Evolutionary conservation across 805 yeast species (phyloP).

Genomic region (Cyberlindnera euphorbiae): DNA sequence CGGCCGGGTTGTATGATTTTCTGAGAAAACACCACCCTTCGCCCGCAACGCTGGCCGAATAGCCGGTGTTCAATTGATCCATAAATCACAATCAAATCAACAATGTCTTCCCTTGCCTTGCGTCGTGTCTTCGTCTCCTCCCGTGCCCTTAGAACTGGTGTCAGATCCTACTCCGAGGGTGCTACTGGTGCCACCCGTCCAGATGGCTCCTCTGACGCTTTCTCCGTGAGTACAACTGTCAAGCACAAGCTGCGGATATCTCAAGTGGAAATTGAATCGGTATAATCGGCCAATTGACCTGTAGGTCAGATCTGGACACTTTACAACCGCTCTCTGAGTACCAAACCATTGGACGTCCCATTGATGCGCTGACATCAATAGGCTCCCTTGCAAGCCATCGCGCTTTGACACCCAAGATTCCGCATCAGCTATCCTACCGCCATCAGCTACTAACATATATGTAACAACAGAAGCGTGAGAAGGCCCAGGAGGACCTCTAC

Average conservation of each 20-base stretch:
- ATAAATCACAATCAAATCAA: slow-evolving; percentile 1
- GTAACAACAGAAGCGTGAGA: slow-evolving; percentile 73
- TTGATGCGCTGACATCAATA: not conserved
- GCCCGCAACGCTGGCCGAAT: too few species aligned
- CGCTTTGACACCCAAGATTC: not conserved
- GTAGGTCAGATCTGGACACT: too few species aligned
- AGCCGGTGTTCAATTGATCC: too few species aligned
- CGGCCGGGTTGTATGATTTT: not conserved
- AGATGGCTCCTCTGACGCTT: slow-evolving; percentile 51
- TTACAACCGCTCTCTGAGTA: too few species aligned
- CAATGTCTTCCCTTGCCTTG: slow-evolving; percentile 26
- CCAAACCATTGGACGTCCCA: not conserved
- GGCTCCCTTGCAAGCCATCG: not conserved
- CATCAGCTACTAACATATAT: slow-evolving; percentile 14
- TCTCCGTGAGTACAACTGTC: slow-evolving; percentile 39
- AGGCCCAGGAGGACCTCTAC: slow-evolving; percentile 83
- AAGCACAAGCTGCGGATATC: not conserved
- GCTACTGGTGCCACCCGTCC: slow-evolving; percentile 57
- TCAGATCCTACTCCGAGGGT: slow-evolving; percentile 45
- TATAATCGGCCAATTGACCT: too few species aligned
- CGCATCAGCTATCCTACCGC: too few species aligned
- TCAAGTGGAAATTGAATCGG: too few species aligned
- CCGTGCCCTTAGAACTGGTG: slow-evolving; percentile 18
- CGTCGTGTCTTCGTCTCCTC: slow-evolving; percentile 36
- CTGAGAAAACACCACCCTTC: not conserved